Conservation (phyloP, 257 asterid species). For the Primulina tabacum region DNA sequence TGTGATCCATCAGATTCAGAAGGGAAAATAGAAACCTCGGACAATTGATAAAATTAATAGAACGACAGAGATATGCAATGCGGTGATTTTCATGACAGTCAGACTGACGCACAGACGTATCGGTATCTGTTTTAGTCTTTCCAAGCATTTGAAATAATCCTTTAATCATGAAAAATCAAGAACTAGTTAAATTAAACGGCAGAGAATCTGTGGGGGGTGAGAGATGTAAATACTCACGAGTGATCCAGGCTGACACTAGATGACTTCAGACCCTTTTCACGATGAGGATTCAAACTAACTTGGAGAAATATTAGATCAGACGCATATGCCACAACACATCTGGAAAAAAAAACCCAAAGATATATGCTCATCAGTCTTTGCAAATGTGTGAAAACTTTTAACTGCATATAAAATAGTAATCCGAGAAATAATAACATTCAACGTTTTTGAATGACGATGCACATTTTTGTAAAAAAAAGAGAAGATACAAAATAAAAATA, state of each 20-base stretch:
- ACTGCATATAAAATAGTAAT: slow-evolving; percentile 1
- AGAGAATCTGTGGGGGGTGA: neutral
- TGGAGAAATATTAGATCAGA: slow-evolving; percentile 77
- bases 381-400: slow-evolving; percentile 1
- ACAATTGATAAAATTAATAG: slow-evolving; percentile 5
- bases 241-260: slow-evolving; percentile 80
- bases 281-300: slow-evolving; percentile 84
- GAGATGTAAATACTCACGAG: slow-evolving; percentile 54
- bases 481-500: too few species aligned
- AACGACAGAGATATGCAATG: slow-evolving; percentile 6
- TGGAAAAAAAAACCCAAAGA: slow-evolving; percentile 32
- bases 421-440: neutral
- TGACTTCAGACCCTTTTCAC: slow-evolving; percentile 61
- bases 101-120: slow-evolving; percentile 1
- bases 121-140: neutral
- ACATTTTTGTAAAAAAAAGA: too few species aligned
- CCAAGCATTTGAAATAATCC: neutral
- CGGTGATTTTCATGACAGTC: neutral
- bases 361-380: slow-evolving; percentile 7
- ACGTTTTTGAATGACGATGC: too few species aligned
- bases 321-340: slow-evolving; percentile 90
- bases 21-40: neutral
- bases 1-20: neutral
- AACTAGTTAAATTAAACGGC: neutral
- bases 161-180: too few species aligned